Evolutionary conservation across 768 basidiomycete genomes (phyloP).

Genomic region (Crassisporium funariophilum): DNA sequence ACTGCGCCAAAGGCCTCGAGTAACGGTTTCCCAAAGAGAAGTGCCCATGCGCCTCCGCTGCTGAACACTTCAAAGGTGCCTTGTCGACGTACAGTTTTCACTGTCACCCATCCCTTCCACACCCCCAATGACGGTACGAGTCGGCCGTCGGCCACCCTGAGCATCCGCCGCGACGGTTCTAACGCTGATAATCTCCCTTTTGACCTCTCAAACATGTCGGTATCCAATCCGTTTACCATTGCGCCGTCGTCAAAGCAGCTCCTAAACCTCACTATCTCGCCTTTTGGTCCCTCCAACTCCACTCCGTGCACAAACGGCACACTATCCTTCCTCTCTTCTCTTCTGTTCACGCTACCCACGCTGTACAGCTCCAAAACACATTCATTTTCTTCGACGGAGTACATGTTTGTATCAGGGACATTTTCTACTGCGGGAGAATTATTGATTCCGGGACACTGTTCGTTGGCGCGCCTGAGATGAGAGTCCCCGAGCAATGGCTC

Average conservation of each 20-base stretch:
- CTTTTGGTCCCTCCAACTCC: constrained; percentile 12
- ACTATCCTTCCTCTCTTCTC: constrained; percentile 1
- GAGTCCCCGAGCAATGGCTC: constrained; percentile 8
- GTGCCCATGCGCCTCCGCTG: constrained; percentile 27
- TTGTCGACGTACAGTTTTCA: constrained; percentile 7
- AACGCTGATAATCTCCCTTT: constrained; percentile 10
- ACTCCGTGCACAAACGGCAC: constrained; percentile 25
- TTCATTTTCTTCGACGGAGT: too few species aligned
- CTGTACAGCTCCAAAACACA: too few species aligned
- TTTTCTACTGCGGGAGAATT: neutral
- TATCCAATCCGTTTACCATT: constrained; percentile 29
- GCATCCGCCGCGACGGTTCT: constrained; percentile 14
- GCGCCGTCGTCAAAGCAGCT: constrained; percentile 32
- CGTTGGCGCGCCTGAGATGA: neutral
- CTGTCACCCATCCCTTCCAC: constrained; percentile 21
- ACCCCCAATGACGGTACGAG: constrained; percentile 16
- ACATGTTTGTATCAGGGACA: neutral
- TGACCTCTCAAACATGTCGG: constrained; percentile 12
- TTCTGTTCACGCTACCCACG: neutral
- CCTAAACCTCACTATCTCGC: constrained; percentile 15
- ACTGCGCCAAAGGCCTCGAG: constrained; percentile 21
- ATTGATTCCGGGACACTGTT: constrained; percentile 1
- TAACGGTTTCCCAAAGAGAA: constrained; percentile 32
- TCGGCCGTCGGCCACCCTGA: constrained; percentile 36
- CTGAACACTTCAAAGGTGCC: constrained; percentile 26